Base-by-base conservation (phyloP, 2,329 filamentous ascomycete genomes). In the Fusarium armeniacum region DNA sequence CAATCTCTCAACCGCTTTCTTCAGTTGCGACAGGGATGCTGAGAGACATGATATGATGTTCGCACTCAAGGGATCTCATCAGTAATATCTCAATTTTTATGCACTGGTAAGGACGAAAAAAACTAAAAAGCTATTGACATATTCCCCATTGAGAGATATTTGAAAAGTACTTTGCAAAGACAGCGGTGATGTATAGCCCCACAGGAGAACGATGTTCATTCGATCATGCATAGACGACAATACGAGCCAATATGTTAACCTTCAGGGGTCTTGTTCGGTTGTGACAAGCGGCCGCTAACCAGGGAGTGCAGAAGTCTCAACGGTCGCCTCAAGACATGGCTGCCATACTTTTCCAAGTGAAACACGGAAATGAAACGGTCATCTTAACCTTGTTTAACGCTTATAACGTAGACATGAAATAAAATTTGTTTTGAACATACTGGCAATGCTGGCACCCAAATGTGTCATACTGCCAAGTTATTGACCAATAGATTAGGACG, bases 71-170 rank as follows among this genome's bases (percentile, higher is more conserved):
- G 36, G 11, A 10, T 12, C 18, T n/a, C 5, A 12, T 6, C n/a
- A n/a, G 10, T 11, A 20, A 36, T 2, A 5, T n/a, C 11, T n/a
- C 5, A n/a, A n/a, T 36, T 18, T 20, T 11, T 3, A n/a, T 38
- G 18, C 5, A 38, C 12, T 6, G 1, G 5, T 1, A 20, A 12
- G 5, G 18, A 20, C 5, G 5, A 12, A 20, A 38, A 5, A 4
- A 20, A 20, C 18, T 12, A 6, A 16, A 5, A 9, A 9, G 5
- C 7, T 18, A 33, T 9, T 35, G 3, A 18, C 6, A 18, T 35
- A 16, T 35, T 9, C 7, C 10, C 15, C 3, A 5, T 18, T 10
- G 4, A 18, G 33, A 18, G 0, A 18, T 9, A 5, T 5, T 11
- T 36, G 4, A 36, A 4, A 36, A 5, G 5, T 8, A 11, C 16